A percentile compares a stretch with the other conserved stretches of the same genome.
Conservation (phyloP, 495 filamentous ascomycete species). For the Penicillium taxi region DNA sequence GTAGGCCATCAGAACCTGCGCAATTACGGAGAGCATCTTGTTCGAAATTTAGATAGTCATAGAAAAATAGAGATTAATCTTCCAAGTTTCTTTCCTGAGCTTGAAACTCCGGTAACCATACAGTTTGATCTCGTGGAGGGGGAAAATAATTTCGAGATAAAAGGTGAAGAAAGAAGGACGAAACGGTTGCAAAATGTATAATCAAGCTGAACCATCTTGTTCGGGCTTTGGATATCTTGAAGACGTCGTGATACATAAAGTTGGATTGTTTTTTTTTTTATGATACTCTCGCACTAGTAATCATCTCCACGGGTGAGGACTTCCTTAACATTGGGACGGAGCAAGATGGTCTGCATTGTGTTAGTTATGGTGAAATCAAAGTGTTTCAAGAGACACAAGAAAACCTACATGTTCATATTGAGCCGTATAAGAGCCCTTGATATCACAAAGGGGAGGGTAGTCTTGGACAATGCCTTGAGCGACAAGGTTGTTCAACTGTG, state of each 20-base stretch:
- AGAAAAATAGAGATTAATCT: too few species aligned
- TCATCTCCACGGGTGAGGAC: slow-evolving; percentile 88
- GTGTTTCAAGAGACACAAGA: slow-evolving; percentile 7
- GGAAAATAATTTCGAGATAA: too few species aligned
- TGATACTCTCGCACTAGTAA: slow-evolving; percentile 42
- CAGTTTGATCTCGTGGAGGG: too few species aligned
- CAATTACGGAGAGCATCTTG: too few species aligned
- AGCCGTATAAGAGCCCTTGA: slow-evolving; percentile 91
- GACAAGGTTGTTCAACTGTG: slow-evolving; percentile 89
- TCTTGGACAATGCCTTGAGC: slow-evolving; percentile 76
- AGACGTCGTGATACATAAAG: background rate
- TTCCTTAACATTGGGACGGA: slow-evolving; percentile 85
- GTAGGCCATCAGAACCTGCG: too few species aligned
- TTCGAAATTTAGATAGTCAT: too few species aligned
- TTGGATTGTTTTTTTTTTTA: background rate
- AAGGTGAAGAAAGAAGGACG: too few species aligned
- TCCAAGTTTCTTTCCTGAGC: too few species aligned
- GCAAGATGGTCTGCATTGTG: slow-evolving; percentile 64
- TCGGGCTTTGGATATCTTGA: too few species aligned
- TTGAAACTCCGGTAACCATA: too few species aligned
- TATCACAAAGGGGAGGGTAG: slow-evolving; percentile 82
- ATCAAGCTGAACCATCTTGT: too few species aligned
- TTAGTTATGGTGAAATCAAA: slow-evolving; percentile 11
- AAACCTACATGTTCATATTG: slow-evolving; percentile 86
- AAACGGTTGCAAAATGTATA: too few species aligned